Conservation (phyloP, 2,329 filamentous ascomycete genomes). For the Fusarium coffeatum region DNA sequence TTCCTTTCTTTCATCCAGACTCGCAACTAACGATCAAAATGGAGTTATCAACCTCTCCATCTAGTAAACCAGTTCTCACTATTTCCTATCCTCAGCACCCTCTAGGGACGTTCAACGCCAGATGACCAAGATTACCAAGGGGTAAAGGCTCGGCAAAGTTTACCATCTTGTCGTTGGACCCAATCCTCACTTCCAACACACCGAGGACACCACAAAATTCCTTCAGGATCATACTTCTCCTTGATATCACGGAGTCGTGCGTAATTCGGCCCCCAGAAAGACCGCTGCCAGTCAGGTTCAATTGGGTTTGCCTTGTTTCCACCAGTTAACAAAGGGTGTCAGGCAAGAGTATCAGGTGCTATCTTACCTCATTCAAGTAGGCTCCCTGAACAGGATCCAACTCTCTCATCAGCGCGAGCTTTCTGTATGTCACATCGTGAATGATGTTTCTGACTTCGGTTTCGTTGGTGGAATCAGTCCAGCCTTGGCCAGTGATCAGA, state of each 20-base stretch:
- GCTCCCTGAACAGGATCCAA: not conserved
- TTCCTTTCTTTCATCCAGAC: no score
- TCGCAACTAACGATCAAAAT: accelerated
- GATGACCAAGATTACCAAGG: not conserved
- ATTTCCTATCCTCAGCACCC: accelerated
- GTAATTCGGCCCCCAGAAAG: not conserved
- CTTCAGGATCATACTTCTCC: not conserved
- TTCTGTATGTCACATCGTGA: not conserved
- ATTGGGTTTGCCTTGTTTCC: not conserved
- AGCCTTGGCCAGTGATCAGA: not conserved
- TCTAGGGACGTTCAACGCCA: accelerated
- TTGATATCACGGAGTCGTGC: not conserved
- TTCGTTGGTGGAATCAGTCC: not conserved
- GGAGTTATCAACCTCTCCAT: no score
- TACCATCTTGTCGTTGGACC: not conserved
- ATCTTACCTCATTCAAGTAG: not conserved
- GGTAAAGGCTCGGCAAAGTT: not conserved
- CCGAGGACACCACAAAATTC: conserved; percentile 1
- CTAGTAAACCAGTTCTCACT: accelerated
- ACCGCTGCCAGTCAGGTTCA: conserved; percentile 1
- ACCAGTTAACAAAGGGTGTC: not conserved
- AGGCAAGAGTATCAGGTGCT: accelerated
- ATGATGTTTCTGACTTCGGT: not conserved
- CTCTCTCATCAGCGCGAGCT: not conserved
- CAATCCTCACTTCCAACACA: conserved; percentile 13